phyloP scores from a whole-genome alignment of 2,329 filamentous ascomycete species.

The Hypoxylon sp. region DNA sequence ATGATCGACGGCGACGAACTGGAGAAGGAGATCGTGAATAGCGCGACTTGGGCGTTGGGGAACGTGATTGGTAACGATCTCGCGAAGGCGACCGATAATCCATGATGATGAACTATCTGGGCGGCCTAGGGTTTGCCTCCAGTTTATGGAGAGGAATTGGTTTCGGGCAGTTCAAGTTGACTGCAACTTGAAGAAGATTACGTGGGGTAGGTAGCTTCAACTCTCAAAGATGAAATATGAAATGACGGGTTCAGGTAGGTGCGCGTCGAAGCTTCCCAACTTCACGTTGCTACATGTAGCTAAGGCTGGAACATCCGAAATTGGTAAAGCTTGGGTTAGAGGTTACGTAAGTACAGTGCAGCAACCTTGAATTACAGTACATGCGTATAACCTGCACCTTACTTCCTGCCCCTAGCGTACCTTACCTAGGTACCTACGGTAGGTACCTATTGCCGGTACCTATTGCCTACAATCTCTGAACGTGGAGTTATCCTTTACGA shows the following conservation, averaged over 20 bases:
- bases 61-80: constrained; percentile 51
- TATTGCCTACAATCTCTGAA: too few relatives aligned
- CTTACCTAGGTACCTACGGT: too few relatives aligned
- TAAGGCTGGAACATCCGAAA: constrained; percentile 11
- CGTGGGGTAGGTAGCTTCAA: background rate
- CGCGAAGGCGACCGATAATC: constrained; percentile 53
- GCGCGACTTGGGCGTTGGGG: constrained; percentile 55
- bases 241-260: background rate
- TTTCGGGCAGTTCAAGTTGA: background rate
- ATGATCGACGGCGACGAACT: constrained; percentile 50
- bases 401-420: too few relatives aligned
- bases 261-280: constrained; percentile 1
- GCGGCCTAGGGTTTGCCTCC: background rate
- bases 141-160: too few relatives aligned
- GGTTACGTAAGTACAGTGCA: constrained; percentile 13
- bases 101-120: constrained; percentile 45
- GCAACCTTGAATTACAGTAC: too few relatives aligned
- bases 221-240: background rate
- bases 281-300: background rate
- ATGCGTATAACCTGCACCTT: too few relatives aligned
- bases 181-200: background rate
- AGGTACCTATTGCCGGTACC: too few relatives aligned
- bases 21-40: constrained; percentile 56
- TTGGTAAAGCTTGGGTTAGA: background rate
- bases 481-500: too few relatives aligned